Base-by-base conservation (phyloP, 148 eudicot genomes). In the Cornus suecica region DNA sequence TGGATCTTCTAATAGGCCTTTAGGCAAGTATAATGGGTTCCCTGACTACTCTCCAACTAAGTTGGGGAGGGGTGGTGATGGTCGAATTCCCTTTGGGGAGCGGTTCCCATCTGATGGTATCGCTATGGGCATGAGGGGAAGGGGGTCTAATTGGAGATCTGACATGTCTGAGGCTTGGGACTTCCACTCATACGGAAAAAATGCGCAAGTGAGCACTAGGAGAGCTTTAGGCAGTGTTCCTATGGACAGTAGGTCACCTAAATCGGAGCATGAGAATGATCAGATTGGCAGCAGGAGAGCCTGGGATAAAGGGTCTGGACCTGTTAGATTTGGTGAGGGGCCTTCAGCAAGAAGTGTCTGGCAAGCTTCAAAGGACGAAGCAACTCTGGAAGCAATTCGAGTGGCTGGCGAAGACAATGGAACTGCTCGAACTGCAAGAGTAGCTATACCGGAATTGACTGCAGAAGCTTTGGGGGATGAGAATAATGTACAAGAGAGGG, bases 311-410 rank as follows among this genome's bases (percentile, higher is more conserved):
- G 93, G 85, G 66, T 76, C 76, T 18, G 97, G 91, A 65, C 87
- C 87, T 48, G 79, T 88, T 70, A 83, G 97, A 77, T 90, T 85
- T 73, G 97, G 97, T 71, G 99, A 96, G 86, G 99, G 98, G 42
- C 98, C 99, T 62, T 91, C 98, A 63, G 98, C 98, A 15, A 93
- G 99, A 78, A 96, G 99, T 78, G 94, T 96, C 14, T 96, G 99
- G 99, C 97, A 93, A 87, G 97, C 98, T 65, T 93, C 97, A 31
- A 96, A 96, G 83, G 99, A 96, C 78, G 98, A 96, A 82, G 98
- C 99, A 68, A 96, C 99, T 60, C 73, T 93, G 78, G 93, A 92
- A 80, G 99, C 99, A 54, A 96, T 96, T 71, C 85, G 99, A 54
- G 92, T 84, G 31, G 97, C 97, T 72, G 94, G 98, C 5, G 97